A percentile compares a stretch with the other conserved stretches of the same genome.
phyloP scores from a whole-genome alignment of 2,329 filamentous ascomycete genomes.

The Podosphaera fusca region DNA sequence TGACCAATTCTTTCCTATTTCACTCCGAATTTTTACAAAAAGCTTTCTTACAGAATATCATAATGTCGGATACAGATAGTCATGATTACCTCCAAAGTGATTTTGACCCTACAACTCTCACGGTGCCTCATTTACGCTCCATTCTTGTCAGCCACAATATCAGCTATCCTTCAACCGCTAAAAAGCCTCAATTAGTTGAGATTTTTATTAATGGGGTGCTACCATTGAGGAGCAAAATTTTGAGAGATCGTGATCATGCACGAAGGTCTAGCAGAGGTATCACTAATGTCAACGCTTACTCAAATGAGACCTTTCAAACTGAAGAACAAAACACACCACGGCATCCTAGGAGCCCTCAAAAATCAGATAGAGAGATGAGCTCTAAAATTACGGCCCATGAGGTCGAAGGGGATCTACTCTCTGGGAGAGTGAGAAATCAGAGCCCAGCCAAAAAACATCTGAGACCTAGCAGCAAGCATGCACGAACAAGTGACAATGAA shows the following conservation, averaged over 20 bases:
- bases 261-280: conserved; percentile 80
- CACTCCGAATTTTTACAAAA: not conserved
- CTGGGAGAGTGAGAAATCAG: not conserved
- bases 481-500: conserved; percentile 28
- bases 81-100: conserved; percentile 65
- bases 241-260: conserved; percentile 51
- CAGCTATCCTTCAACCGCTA: conserved; percentile 66
- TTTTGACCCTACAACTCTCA: conserved; percentile 67
- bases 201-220: conserved; percentile 62
- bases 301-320: conserved; percentile 20
- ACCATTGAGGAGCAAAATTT: conserved; percentile 54
- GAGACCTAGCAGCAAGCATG: conserved; percentile 21
- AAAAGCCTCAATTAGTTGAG: conserved; percentile 70
- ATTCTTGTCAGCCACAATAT: conserved; percentile 81
- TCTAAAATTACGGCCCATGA: conserved; percentile 2
- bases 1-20: not conserved
- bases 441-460: conserved; percentile 8
- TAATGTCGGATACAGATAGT: conserved; percentile 40
- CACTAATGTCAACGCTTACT: conserved; percentile 24
- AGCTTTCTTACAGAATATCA: not conserved
- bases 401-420: conserved; percentile 3
- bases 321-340: conserved; percentile 33
- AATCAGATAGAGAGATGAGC: conserved; percentile 21
- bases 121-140: conserved; percentile 68
- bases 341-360: conserved; percentile 26